Conservation (phyloP, 352 stramenopile genomes). For the Thraustochytrium striatum region DNA sequence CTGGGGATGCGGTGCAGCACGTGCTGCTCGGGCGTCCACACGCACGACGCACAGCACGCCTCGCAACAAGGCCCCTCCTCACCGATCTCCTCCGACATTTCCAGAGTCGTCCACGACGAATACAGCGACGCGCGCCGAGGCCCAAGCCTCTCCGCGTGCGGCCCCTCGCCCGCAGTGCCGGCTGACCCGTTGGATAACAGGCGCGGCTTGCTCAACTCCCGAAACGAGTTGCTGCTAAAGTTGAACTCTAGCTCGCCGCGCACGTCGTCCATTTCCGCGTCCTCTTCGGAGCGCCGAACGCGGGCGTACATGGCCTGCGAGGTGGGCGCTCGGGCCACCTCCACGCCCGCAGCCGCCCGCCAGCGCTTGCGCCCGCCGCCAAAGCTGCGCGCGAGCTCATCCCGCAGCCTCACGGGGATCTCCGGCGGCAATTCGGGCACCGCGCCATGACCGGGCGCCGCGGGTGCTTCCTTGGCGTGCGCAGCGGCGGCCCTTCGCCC, state of each 20-base stretch:
- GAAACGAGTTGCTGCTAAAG: constrained; percentile 30
- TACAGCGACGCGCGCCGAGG: neutral
- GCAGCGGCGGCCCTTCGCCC: no score
- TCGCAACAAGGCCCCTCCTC: constrained; percentile 13
- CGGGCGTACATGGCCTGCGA: no score
- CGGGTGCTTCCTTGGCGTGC: no score
- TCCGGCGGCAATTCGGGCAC: no score
- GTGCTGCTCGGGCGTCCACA: neutral
- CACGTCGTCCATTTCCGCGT: neutral
- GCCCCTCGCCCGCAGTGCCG: neutral
- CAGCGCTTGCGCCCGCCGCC: no score
- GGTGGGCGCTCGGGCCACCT: no score
- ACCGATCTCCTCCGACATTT: neutral
- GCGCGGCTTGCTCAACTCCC: neutral
- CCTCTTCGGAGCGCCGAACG: no score
- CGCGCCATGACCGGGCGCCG: no score
- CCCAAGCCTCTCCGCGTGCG: neutral
- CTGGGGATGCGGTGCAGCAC: neutral
- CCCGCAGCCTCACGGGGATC: no score
- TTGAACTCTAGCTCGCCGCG: constrained; percentile 28
- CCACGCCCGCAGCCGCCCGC: no score
- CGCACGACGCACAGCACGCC: neutral
- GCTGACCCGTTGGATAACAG: neutral
- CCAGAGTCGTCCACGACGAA: neutral
- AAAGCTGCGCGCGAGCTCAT: no score